Evolutionary conservation across 2,329 filamentous ascomycete genomes (phyloP).

Genomic region (Xylariaceae sp.): DNA sequence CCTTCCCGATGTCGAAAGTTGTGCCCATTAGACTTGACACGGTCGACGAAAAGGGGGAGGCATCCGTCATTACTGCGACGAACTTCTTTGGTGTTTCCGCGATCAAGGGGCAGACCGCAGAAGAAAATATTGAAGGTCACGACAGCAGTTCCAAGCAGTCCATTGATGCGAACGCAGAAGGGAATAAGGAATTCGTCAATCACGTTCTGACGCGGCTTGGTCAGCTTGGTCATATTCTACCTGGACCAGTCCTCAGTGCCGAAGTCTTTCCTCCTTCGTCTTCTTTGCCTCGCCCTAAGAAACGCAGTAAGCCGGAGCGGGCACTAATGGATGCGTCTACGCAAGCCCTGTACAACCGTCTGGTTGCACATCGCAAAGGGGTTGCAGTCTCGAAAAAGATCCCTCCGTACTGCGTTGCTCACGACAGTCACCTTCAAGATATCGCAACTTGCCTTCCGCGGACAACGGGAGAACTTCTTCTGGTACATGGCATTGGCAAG

Average conservation of each 20-base stretch:
- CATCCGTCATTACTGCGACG: background rate
- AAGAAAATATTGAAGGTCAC: background rate
- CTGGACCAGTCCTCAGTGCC: too few relatives aligned
- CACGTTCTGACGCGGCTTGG: too few relatives aligned
- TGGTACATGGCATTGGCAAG: slow-evolving; percentile 6
- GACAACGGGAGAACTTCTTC: slow-evolving; percentile 7
- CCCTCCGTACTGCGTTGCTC: slow-evolving; percentile 4
- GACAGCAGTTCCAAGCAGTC: background rate
- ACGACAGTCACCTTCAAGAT: slow-evolving; percentile 1
- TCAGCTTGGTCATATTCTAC: too few relatives aligned
- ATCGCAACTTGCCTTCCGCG: slow-evolving; percentile 7
- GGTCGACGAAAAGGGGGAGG: slow-evolving; percentile 7
- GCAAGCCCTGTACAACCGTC: too few relatives aligned
- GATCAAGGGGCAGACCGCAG: background rate
- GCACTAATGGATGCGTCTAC: too few relatives aligned
- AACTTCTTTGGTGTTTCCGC: background rate
- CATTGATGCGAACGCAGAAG: too few relatives aligned
- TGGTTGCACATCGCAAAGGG: background rate
- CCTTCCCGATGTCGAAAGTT: background rate
- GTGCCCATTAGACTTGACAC: slow-evolving; percentile 7
- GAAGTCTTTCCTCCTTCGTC: too few relatives aligned
- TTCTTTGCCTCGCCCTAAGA: too few relatives aligned
- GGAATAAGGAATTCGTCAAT: too few relatives aligned
- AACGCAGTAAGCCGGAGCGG: too few relatives aligned
- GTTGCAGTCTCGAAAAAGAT: background rate